Conservation (phyloP, 2,329 filamentous ascomycete species). For the Teratosphaeria zuluensis region DNA sequence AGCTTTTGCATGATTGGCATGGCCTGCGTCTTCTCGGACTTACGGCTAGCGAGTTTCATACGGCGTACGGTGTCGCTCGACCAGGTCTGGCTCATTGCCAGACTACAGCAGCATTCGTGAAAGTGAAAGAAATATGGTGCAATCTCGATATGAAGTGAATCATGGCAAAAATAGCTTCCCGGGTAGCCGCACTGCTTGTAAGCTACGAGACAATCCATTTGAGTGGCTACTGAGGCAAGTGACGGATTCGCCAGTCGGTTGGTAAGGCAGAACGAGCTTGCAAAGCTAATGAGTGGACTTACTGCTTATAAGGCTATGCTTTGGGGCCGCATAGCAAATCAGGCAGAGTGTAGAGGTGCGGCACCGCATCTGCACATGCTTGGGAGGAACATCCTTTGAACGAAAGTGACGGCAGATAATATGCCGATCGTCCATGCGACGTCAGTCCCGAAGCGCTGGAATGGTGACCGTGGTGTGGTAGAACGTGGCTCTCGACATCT, state of each 20-base stretch:
- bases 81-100: too few species aligned
- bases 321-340: background rate
- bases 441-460: background rate
- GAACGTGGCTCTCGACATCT: background rate
- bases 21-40: background rate
- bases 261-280: background rate
- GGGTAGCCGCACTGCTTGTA: background rate
- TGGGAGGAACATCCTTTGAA: background rate
- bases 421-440: background rate
- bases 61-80: background rate
- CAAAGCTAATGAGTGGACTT: background rate
- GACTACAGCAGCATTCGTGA: background rate
- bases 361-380: background rate
- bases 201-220: background rate
- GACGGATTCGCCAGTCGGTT: background rate
- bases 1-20: background rate
- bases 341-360: background rate
- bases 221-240: background rate
- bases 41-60: background rate
- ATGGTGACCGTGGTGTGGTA: background rate
- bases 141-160: background rate
- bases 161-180: background rate
- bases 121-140: background rate
- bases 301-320: background rate
- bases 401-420: background rate